These are phyloP conservation scores for Rhizophagus sp. DNA, from an alignment of 192 early-diverging fungal genomes.

Conservation along the genomic window DNA sequence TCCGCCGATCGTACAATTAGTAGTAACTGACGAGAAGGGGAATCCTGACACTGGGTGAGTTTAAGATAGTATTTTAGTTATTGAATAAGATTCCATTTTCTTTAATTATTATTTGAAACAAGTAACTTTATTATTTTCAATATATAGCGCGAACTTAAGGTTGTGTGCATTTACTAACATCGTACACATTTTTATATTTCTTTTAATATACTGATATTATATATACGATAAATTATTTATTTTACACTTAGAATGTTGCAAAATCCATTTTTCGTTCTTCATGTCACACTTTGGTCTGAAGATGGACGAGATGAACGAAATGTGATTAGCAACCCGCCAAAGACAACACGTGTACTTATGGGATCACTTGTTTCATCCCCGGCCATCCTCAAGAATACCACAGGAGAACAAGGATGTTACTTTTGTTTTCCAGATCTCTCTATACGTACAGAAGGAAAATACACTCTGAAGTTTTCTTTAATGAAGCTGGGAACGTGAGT, in stretches of 20 bases:
- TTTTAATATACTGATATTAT: slow-evolving; percentile 1
- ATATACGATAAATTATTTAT: not conserved
- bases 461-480: slow-evolving; percentile 67
- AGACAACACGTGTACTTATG: slow-evolving; percentile 63
- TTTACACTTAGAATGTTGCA: slow-evolving; percentile 37
- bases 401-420: slow-evolving; percentile 67
- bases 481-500: slow-evolving; percentile 67
- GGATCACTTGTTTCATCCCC: slow-evolving; percentile 63
- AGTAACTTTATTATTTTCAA: not conserved
- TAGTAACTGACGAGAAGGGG: slow-evolving; percentile 57
- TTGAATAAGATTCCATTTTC: not conserved
- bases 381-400: slow-evolving; percentile 50
- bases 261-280: slow-evolving; percentile 63
- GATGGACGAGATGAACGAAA: slow-evolving; percentile 58
- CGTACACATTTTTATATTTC: slow-evolving; percentile 2
- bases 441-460: slow-evolving; percentile 72
- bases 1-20: slow-evolving; percentile 71
- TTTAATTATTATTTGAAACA: not conserved
- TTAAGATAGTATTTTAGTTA: not conserved
- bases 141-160: slow-evolving; percentile 19
- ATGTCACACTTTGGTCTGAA: slow-evolving; percentile 62
- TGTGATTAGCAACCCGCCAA: slow-evolving; percentile 62
- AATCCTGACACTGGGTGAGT: slow-evolving; percentile 41
- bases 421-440: slow-evolving; percentile 81
- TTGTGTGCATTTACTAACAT: not conserved